Evolutionary conservation across 2,329 filamentous ascomycete genomes (phyloP).

Genomic region (Pseudogymnoascus sp.): DNA sequence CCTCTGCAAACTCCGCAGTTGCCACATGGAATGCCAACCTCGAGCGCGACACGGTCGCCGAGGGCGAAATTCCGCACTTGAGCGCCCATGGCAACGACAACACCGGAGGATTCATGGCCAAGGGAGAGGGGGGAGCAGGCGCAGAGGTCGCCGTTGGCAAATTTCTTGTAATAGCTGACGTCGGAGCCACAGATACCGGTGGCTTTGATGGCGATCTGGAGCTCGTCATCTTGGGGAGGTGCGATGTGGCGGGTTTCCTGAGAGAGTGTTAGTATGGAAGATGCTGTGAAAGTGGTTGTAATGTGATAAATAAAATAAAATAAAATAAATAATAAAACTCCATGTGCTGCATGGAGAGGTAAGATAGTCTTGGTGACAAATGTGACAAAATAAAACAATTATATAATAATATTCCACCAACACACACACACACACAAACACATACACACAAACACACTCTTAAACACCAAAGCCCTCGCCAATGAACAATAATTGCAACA

Average conservation of each 20-base stretch:
- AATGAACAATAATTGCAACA: not conserved
- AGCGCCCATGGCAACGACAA: conserved; percentile 62
- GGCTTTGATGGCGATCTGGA: conserved; percentile 55
- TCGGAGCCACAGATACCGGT: conserved; percentile 66
- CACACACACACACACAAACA: conserved; percentile 56
- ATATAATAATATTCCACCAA: not conserved
- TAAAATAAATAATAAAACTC: not conserved
- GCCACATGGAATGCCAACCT: conserved; percentile 82
- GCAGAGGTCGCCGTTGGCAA: conserved; percentile 60
- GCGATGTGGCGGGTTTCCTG: conserved; percentile 54
- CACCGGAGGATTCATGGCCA: conserved; percentile 70
- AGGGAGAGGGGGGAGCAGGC: conserved; percentile 57
- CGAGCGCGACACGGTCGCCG: conserved; percentile 84
- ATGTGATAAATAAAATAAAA: conserved; percentile 47
- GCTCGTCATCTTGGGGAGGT: conserved; percentile 53
- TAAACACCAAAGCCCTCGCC: not conserved
- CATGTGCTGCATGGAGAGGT: conserved; percentile 25
- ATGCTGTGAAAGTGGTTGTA: conserved; percentile 35
- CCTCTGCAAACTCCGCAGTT: conserved; percentile 69
- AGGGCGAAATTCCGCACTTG: conserved; percentile 53
- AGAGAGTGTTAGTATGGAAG: conserved; percentile 26
- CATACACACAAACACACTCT: conserved; percentile 40
- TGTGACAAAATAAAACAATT: not conserved
- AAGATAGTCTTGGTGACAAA: conserved; percentile 47
- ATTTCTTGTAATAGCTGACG: conserved; percentile 61